Base-by-base conservation (phyloP, 768 basidiomycete genomes). In the Plicaturopsis crispa region DNA sequence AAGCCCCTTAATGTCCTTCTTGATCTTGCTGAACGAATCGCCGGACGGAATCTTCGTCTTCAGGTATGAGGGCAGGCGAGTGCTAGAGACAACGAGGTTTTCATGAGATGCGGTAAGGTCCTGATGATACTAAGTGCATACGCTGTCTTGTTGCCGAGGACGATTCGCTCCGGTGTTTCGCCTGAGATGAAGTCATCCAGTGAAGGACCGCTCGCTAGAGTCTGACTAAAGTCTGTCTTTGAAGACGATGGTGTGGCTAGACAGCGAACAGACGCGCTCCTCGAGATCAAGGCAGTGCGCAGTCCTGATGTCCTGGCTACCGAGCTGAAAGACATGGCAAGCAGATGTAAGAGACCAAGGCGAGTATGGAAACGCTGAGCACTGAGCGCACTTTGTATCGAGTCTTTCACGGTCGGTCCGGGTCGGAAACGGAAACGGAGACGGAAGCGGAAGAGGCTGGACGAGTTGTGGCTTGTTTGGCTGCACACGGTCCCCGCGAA, bases 1-100 rank as follows among this genome's bases (percentile, higher is more conserved):
- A 2, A 99, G 73, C 2, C 93, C 94, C 37, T 96, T 71, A 11
- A 99, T 70, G 60, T 99, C 96, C 48, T 84, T 87, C 73, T 94
- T 97, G 47, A 99, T 97, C 53, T 79, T 88, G 47, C 76, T 82
- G 59, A 84, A 99, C 2, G 92, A 90, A 8, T 69, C 67, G 21
- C 91, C 88, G 1, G 84, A 87, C 1, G 96, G 94, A 46, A 94
- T 92, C 28, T 80, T 80, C 10, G 91, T 93, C 68, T 94, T 94
- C 30, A 97, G 67, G 63, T 80, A 84, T 1, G 80, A 75, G 14
- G 92, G 92, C 6, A 97, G 71, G 24, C 92, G 82, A 31, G 87
- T 88, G 22, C 91, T 94, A 22, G 19, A 33, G 24, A 16, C 39
- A 10, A 24, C 17, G 37, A 16, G n/a, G n/a, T n/a, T n/a, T n/a